These are phyloP conservation scores for Lupinus albus DNA, from an alignment of 306 rosid species.

Conservation along the genomic window DNA sequence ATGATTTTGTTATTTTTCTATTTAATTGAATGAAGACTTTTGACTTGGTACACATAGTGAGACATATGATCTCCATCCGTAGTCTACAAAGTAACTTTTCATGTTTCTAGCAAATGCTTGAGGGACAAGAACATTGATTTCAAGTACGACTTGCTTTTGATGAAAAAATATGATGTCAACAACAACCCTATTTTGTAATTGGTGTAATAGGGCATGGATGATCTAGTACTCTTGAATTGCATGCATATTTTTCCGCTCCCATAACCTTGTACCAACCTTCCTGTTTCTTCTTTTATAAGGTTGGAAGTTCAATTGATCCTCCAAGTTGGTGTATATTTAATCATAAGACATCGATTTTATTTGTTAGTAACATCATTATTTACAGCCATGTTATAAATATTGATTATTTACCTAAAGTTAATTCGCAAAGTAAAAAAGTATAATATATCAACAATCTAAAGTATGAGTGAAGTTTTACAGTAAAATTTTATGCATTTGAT, in stretches of 20 bases:
- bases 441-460: no score
- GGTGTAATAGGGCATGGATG: slow-evolving; percentile 41
- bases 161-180: slow-evolving; percentile 34
- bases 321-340: neutral
- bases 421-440: no score
- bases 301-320: slow-evolving; percentile 1
- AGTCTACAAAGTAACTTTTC: no score
- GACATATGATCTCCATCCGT: no score
- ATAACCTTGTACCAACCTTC: slow-evolving; percentile 19
- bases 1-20: no score
- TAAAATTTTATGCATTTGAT: slow-evolving; percentile 43
- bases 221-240: slow-evolving; percentile 17
- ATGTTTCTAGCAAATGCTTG: slow-evolving; percentile 23
- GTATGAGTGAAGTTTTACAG: neutral
- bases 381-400: no score
- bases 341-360: neutral
- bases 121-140: slow-evolving; percentile 44
- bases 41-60: no score
- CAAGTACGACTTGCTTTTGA: slow-evolving; percentile 41
- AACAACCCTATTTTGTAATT: slow-evolving; percentile 36
- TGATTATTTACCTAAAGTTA: no score
- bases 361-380: no score
- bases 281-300: slow-evolving; percentile 20
- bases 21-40: no score
- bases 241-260: slow-evolving; percentile 15